A percentile compares a stretch with the other conserved stretches of the same genome.
These are phyloP conservation scores for Gamarada debralockiae DNA, from an alignment of 495 filamentous ascomycete genomes.

Conservation along the genomic window DNA sequence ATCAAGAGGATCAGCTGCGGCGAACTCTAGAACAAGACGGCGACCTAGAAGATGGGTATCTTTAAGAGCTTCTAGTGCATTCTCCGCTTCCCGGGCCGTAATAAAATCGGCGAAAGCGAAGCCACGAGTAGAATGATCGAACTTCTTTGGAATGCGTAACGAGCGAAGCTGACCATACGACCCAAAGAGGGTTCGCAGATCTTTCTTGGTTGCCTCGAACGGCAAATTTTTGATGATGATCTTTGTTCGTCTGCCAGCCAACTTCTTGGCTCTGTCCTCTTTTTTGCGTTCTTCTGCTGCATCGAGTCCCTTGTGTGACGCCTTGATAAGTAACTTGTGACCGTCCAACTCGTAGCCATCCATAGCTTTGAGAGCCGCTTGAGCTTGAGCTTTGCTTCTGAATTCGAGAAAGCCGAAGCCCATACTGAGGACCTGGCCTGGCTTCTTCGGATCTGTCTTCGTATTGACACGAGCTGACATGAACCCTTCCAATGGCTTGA, in stretches of 20 bases:
- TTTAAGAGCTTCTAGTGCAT: slow-evolving; percentile 83
- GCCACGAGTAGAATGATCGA: slow-evolving; percentile 79
- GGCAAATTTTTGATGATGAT: slow-evolving; percentile 98
- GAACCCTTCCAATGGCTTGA: slow-evolving; percentile 80
- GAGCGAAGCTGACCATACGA: slow-evolving; percentile 89
- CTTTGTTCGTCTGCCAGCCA: slow-evolving; percentile 72
- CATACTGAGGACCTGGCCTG: slow-evolving; percentile 84
- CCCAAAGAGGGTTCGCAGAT: slow-evolving; percentile 78
- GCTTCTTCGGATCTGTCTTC: slow-evolving; percentile 79
- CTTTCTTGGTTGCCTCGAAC: slow-evolving; percentile 87
- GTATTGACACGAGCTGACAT: slow-evolving; percentile 80
- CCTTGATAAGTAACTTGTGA: slow-evolving; percentile 79
- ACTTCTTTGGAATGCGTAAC: slow-evolving; percentile 91
- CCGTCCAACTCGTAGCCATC: slow-evolving; percentile 79
- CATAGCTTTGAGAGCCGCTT: slow-evolving; percentile 77
- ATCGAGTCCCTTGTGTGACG: slow-evolving; percentile 79
- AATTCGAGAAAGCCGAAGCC: slow-evolving; percentile 96
- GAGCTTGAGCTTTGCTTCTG: slow-evolving; percentile 66
- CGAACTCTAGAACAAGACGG: slow-evolving; percentile 85
- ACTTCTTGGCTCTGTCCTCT: slow-evolving; percentile 75
- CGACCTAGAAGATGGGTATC: slow-evolving; percentile 93
- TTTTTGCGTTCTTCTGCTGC: slow-evolving; percentile 80
- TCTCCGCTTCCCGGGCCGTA: slow-evolving; percentile 87
- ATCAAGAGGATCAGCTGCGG: slow-evolving; percentile 77
- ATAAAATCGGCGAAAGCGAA: slow-evolving; percentile 98